Evolutionary conservation across 1,139 yeast genomes (phyloP).

Genomic region (Pichia sp.): DNA sequence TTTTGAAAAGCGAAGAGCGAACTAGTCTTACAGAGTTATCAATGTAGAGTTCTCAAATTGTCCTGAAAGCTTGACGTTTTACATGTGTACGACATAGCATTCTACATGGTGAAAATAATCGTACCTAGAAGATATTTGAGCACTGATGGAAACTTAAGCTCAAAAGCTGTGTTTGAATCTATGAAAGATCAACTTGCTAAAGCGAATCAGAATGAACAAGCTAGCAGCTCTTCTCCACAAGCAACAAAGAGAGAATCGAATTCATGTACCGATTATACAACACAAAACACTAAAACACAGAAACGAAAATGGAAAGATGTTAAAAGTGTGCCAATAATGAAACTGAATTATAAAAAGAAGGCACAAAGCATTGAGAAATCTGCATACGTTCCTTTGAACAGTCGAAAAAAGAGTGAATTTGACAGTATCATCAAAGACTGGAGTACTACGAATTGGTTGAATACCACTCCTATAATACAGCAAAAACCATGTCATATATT

Average conservation of each 20-base stretch:
- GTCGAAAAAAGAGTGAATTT: conserved; percentile 11
- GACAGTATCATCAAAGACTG: conserved; percentile 21
- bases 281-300: background rate
- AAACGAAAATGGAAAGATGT: background rate
- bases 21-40: too few relatives aligned
- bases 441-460: conserved; percentile 21
- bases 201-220: background rate
- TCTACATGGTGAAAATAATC: too few relatives aligned
- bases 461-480: conserved; percentile 14
- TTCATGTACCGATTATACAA: background rate
- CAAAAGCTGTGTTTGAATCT: background rate
- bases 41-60: too few relatives aligned
- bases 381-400: background rate
- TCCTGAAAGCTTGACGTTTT: too few relatives aligned
- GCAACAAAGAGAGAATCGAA: background rate
- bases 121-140: too few relatives aligned
- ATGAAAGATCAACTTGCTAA: background rate
- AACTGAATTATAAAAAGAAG: background rate
- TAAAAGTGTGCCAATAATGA: background rate
- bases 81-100: too few relatives aligned
- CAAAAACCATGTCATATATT: conserved; percentile 21
- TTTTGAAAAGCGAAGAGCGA: too few relatives aligned
- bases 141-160: background rate
- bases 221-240: too few relatives aligned
- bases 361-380: background rate